Evolutionary conservation across 495 filamentous ascomycete species (phyloP).

Genomic region (Penicillium cinerascens): DNA sequence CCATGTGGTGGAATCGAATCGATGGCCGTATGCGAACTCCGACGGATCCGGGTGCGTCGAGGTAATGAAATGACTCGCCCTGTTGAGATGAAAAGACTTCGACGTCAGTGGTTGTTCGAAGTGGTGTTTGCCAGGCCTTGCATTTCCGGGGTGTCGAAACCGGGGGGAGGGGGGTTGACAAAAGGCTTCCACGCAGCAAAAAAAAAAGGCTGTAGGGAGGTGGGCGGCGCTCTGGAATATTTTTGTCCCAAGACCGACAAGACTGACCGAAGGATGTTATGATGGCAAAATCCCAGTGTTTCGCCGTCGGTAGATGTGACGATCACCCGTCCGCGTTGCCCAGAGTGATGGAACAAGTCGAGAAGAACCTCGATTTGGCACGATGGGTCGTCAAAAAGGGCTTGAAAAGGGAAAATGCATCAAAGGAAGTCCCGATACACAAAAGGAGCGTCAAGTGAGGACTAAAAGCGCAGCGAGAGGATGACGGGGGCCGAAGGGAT

Average conservation of each 20-base stretch:
- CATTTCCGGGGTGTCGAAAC: constrained; percentile 1
- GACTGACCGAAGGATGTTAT: background rate
- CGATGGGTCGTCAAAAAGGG: constrained; percentile 8
- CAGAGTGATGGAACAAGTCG: constrained; percentile 14
- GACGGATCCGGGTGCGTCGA: background rate
- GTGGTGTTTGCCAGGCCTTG: background rate
- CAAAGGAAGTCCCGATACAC: constrained; percentile 12
- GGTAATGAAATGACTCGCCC: background rate
- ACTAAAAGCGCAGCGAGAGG: constrained; percentile 9
- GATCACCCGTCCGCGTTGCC: constrained; percentile 13
- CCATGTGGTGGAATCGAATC: constrained; percentile 10
- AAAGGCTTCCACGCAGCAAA: constrained; percentile 10
- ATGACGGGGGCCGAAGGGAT: constrained; percentile 45
- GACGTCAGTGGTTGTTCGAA: constrained; percentile 6
- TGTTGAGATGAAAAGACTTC: background rate
- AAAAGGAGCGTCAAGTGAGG: constrained; percentile 20
- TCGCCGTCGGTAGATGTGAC: constrained; percentile 7
- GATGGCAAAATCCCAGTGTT: background rate
- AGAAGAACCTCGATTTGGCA: background rate
- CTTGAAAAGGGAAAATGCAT: constrained; percentile 15
- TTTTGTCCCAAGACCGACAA: background rate
- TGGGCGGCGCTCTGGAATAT: background rate
- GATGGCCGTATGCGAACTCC: background rate
- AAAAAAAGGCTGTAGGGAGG: background rate
- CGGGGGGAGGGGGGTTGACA: constrained; percentile 26